A percentile compares a stretch with the other conserved stretches of the same genome.
These are phyloP conservation scores for Wakefieldia striispora DNA, from an alignment of 768 basidiomycete genomes.

Conservation along the genomic window DNA sequence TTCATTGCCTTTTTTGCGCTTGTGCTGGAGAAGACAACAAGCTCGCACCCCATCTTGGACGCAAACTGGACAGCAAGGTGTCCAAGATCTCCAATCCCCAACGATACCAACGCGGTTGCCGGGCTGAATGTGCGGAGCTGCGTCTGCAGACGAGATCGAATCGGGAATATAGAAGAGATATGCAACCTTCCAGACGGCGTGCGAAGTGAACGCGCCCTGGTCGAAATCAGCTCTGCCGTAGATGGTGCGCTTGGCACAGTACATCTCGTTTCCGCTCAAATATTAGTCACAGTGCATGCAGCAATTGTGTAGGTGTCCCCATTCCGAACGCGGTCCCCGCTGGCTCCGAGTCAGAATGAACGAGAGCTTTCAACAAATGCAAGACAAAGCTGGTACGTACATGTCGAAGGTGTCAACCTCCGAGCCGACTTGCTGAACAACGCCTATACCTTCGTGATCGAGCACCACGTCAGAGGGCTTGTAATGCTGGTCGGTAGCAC, in stretches of 20 bases:
- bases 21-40: constrained; percentile 36
- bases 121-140: constrained; percentile 29
- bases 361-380: too few relatives aligned
- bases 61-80: constrained; percentile 39
- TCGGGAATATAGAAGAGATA: constrained; percentile 37
- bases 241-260: constrained; percentile 23
- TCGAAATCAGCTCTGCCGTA: constrained; percentile 28
- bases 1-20: constrained; percentile 30
- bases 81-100: too few relatives aligned
- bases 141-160: constrained; percentile 25
- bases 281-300: constrained; percentile 36
- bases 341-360: too few relatives aligned
- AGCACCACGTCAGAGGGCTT: constrained; percentile 34
- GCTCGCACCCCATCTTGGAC: constrained; percentile 38
- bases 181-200: constrained; percentile 34
- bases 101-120: constrained; percentile 35
- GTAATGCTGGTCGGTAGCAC: constrained; percentile 39
- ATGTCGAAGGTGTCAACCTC: constrained; percentile 33
- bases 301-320: constrained; percentile 33
- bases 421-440: constrained; percentile 33
- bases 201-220: constrained; percentile 35
- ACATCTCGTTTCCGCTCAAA: constrained; percentile 31
- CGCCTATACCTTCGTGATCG: constrained; percentile 39
- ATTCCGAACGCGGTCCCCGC: constrained; percentile 38
- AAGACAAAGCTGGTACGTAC: constrained; percentile 15